These are phyloP conservation scores for Graphilbum sp. DNA, from an alignment of 2,329 filamentous ascomycete genomes.

Conservation along the genomic window DNA sequence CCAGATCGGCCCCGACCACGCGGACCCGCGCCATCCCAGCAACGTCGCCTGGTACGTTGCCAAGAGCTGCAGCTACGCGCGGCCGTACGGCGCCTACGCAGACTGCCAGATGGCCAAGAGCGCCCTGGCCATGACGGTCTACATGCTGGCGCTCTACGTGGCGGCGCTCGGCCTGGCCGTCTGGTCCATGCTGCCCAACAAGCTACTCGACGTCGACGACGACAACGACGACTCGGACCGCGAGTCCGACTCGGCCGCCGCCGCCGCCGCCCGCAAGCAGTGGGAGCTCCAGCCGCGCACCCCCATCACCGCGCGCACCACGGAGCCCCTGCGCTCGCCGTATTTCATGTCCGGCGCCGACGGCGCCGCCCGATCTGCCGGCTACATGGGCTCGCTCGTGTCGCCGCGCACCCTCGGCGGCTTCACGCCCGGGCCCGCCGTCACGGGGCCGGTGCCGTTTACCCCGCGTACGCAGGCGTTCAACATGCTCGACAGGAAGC, in stretches of 20 bases:
- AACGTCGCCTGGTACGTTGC: constrained; percentile 59
- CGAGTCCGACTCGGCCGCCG: not conserved
- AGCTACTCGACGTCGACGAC: constrained; percentile 29
- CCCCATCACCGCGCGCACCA: constrained; percentile 1
- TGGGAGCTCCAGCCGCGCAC: constrained; percentile 28
- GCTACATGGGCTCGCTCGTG: not conserved
- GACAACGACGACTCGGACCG: constrained; percentile 24
- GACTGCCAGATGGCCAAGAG: constrained; percentile 55
- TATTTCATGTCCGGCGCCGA: not conserved
- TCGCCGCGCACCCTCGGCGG: constrained; percentile 1
- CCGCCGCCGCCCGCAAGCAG: constrained; percentile 14
- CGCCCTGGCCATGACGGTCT: constrained; percentile 44
- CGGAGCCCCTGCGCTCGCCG: not conserved
- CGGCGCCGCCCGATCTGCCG: no score
- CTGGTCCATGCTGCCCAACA: constrained; percentile 41
- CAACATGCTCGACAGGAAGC: constrained; percentile 40
- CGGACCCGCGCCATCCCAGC: constrained; percentile 45
- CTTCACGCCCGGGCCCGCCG: not conserved
- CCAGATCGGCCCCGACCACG: constrained; percentile 58
- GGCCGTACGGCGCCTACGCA: constrained; percentile 31
- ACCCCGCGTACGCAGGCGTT: constrained; percentile 34
- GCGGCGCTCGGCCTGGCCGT: constrained; percentile 41
- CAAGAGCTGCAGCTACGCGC: constrained; percentile 48
- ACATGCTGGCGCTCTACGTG: constrained; percentile 48
- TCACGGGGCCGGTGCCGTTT: constrained; percentile 4